A percentile compares a stretch with the other conserved stretches of the same genome.
These are phyloP conservation scores for Candida broadrunensis DNA, from an alignment of 805 yeast genomes.

Conservation along the genomic window DNA sequence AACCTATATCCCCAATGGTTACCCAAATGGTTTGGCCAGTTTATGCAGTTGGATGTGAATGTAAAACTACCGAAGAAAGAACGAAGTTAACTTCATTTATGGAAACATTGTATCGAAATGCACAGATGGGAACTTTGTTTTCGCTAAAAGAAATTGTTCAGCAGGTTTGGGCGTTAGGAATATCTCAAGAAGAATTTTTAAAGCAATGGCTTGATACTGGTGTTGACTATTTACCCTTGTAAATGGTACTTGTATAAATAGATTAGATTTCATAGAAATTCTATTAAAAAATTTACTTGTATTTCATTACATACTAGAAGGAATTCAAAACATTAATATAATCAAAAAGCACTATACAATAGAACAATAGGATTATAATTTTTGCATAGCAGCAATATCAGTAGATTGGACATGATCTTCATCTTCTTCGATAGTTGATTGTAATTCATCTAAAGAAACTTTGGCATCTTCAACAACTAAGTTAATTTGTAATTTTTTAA, in stretches of 20 bases:
- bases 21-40: constrained; percentile 68
- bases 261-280: not conserved
- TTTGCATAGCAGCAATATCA: constrained; percentile 97
- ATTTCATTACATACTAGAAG: not conserved
- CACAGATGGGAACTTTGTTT: constrained; percentile 52
- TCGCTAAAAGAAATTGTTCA: constrained; percentile 42
- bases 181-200: constrained; percentile 42
- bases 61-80: constrained; percentile 31
- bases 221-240: constrained; percentile 47
- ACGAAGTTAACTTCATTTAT: constrained; percentile 26
- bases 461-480: constrained; percentile 95
- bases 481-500: constrained; percentile 98
- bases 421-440: constrained; percentile 74
- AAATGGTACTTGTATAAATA: no score
- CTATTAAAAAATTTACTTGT: not conserved
- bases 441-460: constrained; percentile 91
- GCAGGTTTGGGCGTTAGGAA: constrained; percentile 45
- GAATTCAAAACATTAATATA: not conserved
- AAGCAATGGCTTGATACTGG: constrained; percentile 49
- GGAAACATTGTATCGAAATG: constrained; percentile 43
- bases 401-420: constrained; percentile 99
- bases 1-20: constrained; percentile 43
- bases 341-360: constrained; percentile 2
- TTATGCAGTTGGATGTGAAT: constrained; percentile 47
- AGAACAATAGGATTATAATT: constrained; percentile 58